Evolutionary conservation across 2,329 filamentous ascomycete species (phyloP).

Genomic region (Gliomastix tumulicola): DNA sequence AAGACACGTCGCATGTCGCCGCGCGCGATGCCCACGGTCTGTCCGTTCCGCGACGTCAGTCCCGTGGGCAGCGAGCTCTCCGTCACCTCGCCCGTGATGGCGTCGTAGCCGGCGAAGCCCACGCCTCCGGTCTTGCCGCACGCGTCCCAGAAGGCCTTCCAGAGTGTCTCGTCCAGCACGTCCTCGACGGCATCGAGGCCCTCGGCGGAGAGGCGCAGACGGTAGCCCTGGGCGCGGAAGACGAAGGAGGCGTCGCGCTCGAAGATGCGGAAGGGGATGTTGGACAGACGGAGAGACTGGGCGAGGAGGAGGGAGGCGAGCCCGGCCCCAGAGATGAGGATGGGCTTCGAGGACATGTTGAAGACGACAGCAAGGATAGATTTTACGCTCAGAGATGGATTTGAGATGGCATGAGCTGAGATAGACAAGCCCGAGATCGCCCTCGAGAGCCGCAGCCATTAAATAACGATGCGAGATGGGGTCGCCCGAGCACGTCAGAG

Average conservation of each 20-base stretch:
- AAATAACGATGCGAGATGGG: no score
- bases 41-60: constrained; percentile 45
- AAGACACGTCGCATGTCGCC: constrained; percentile 58
- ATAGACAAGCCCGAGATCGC: no score
- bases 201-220: constrained; percentile 48
- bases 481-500: no score
- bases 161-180: constrained; percentile 40
- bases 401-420: no score
- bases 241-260: constrained; percentile 42
- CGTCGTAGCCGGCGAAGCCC: constrained; percentile 44
- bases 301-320: constrained; percentile 35
- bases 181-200: constrained; percentile 55
- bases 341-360: constrained; percentile 15
- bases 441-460: no score
- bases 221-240: constrained; percentile 57
- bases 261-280: constrained; percentile 46
- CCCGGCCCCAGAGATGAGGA: constrained; percentile 37
- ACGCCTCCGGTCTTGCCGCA: constrained; percentile 54
- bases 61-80: constrained; percentile 16
- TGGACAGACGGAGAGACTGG: constrained; percentile 29
- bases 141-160: constrained; percentile 47
- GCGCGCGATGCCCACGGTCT: constrained; percentile 54
- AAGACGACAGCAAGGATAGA: no score
- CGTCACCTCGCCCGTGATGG: constrained; percentile 41
- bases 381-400: no score